Base-by-base conservation (phyloP, 495 filamentous ascomycete species). In the Cairneyella variabilis region DNA sequence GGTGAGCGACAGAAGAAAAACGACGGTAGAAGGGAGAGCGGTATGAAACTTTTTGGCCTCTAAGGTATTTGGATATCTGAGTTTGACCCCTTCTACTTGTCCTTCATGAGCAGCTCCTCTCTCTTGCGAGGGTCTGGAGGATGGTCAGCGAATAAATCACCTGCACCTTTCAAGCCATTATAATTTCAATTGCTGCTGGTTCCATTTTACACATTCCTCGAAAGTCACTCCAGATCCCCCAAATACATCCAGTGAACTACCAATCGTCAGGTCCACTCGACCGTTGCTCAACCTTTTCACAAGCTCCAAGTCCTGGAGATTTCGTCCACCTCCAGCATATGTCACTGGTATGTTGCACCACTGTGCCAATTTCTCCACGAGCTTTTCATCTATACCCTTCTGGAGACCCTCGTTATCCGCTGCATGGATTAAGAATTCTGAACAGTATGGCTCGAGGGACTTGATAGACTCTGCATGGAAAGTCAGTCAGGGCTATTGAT, bases 361-460 rank as follows among this genome's bases (percentile, higher is more conserved):
- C 57, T 83, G 69, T 1, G 89, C 86, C 42, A 98, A 70, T 49
- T 73, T 81, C 48, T 76, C 69, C 0, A 98, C 91, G 2, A 98
- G 72, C 45, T 86, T 77, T 61, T 92, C 85, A 59, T 98, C 95
- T 45, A 98, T 86, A 23, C 93, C 93, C 45, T 76, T 75, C 65
- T 97, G 95, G 42, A 97, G 72, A 8, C 93, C 93, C 65, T 97
- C 93, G 49, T 92, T 90, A 65, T 98, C 93, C n/a, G 95, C 93
- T n/a, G 93, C 93, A 62, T 98, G 95, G 61, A 98, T 89, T 43
- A 98, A 75, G 67, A 98, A 97, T 63, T 98, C 95, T 37, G 86
- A 89, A 72, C 93, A 97, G 66, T 90, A 92, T 10, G 85, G 86
- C 62, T 96, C 91, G 8, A 97, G 74, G 11, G 80, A 65, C 16